Evolutionary conservation across 2,329 filamentous ascomycete species (phyloP).

Genomic region (Scedosporium boydii): DNA sequence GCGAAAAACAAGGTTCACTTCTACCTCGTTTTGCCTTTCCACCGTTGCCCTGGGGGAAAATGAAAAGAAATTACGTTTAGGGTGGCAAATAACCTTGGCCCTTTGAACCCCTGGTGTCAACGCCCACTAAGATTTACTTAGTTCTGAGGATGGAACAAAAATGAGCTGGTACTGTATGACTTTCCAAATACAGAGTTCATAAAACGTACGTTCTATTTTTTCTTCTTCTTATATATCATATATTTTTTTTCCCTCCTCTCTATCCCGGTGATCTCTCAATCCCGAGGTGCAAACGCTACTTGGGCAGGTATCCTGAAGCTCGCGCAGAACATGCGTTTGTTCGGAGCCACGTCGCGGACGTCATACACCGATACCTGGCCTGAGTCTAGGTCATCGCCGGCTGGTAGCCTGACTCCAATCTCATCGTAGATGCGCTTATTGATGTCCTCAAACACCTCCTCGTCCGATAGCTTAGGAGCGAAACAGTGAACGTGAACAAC

Average conservation of each 20-base stretch:
- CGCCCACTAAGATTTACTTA: not conserved
- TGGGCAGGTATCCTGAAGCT: constrained; percentile 76
- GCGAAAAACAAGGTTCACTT: no score
- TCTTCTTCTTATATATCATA: not conserved
- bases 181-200: not conserved
- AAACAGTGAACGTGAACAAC: constrained; percentile 95
- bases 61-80: not conserved
- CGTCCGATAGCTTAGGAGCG: constrained; percentile 66
- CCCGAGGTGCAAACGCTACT: constrained; percentile 61
- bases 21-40: not conserved
- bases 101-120: not conserved
- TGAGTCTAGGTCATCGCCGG: constrained; percentile 35
- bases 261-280: not conserved
- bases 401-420: constrained; percentile 28
- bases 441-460: constrained; percentile 47
- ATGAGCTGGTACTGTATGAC: not conserved
- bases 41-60: not conserved
- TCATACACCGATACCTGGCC: constrained; percentile 50
- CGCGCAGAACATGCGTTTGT: constrained; percentile 95
- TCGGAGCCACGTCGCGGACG: constrained; percentile 81
- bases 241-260: not conserved
- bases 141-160: not conserved
- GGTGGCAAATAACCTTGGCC: not conserved
- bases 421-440: constrained; percentile 29
- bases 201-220: not conserved